Evolutionary conservation across 441 rosid genomes (phyloP).

Genomic region (Adansonia rubrostipa): DNA sequence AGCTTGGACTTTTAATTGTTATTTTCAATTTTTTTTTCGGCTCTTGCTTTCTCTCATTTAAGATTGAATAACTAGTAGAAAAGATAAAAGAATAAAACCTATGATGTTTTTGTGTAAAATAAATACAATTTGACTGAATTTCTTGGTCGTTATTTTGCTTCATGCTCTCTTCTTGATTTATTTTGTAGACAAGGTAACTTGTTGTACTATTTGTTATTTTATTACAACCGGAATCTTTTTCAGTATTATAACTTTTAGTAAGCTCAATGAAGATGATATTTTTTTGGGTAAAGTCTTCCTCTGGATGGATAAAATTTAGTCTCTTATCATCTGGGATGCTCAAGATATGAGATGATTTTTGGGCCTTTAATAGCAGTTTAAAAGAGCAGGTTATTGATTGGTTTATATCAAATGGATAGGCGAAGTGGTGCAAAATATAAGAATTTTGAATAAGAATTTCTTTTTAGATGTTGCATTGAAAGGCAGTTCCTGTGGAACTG

Average conservation of each 20-base stretch:
- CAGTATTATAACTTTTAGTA: constrained; percentile 16
- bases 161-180: constrained; percentile 15
- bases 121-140: constrained; percentile 1
- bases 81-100: background rate
- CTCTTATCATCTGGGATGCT: background rate
- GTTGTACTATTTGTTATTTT: constrained; percentile 5
- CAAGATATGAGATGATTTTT: background rate
- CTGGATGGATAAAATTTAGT: background rate
- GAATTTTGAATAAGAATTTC: background rate
- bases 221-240: background rate
- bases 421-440: background rate
- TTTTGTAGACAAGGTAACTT: background rate
- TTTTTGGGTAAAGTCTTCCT: background rate
- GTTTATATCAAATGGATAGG: background rate
- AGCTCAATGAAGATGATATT: background rate
- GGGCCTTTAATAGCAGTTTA: background rate
- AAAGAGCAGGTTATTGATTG: background rate
- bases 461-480: background rate
- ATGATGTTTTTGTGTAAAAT: constrained; percentile 13
- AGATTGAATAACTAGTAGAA: constrained; percentile 2
- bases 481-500: background rate
- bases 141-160: constrained; percentile 7
- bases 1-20: constrained; percentile 18
- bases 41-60: background rate
- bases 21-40: background rate